phyloP scores from a whole-genome alignment of 225 moss, liverwort and hornwort species.

The Pseudisothecium myosuroides region DNA sequence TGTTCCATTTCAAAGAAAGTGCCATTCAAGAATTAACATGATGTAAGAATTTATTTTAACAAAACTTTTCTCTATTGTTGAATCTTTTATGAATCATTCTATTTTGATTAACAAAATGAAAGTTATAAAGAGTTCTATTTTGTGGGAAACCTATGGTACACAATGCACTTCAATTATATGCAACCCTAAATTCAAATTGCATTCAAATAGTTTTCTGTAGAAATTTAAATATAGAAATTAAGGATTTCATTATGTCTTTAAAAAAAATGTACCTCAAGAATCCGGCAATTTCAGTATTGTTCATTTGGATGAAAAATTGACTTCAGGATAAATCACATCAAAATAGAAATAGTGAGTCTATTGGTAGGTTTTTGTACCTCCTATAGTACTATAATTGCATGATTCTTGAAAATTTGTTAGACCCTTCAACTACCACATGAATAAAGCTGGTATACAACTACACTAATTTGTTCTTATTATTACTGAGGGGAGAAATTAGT shows the following conservation, averaged over 20 bases:
- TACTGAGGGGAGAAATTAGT: neutral
- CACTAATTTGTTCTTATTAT: neutral
- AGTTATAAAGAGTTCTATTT: neutral
- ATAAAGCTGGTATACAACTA: neutral
- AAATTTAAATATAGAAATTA: neutral
- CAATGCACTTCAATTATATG: fast-evolving
- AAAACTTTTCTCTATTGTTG: neutral
- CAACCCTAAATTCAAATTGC: neutral
- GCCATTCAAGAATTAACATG: fast-evolving
- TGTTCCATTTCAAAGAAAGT: neutral
- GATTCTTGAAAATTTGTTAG: neutral
- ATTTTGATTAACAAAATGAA: neutral
- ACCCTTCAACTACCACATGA: neutral
- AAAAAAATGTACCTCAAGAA: neutral
- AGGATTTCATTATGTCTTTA: neutral
- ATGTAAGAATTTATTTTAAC: neutral
- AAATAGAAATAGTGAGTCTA: neutral
- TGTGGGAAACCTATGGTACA: neutral
- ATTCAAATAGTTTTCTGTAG: neutral
- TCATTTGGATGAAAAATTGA: neutral
- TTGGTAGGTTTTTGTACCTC: neutral
- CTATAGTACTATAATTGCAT: neutral
- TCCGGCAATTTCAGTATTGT: neutral
- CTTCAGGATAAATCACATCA: neutral
- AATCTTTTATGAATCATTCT: neutral